Conservation (phyloP, 805 yeast species). For the Naumovozyma castellii region DNA sequence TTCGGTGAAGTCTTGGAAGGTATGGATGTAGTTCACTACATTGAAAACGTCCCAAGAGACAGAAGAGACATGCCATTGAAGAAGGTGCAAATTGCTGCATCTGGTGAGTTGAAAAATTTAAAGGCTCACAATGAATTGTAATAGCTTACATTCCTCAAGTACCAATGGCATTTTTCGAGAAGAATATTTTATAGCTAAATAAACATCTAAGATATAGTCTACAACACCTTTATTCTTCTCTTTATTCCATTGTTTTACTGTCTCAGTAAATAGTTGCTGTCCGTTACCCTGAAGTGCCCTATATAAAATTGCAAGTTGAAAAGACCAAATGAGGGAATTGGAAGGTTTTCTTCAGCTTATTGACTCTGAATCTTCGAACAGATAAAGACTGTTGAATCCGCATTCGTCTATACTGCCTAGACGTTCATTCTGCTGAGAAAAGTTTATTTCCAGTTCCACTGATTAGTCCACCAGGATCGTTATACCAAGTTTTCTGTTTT, state of each 20-base stretch:
- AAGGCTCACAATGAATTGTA: conserved; percentile 2
- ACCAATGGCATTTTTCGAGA: too few species aligned
- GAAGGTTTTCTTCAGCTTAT: neutral
- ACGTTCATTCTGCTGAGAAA: neutral
- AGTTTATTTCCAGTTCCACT: neutral
- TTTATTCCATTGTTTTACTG: too few species aligned
- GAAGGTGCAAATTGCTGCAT: conserved; percentile 52
- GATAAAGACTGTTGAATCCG: neutral
- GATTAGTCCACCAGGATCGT: neutral
- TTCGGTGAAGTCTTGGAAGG: conserved; percentile 92
- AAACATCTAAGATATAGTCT: too few species aligned
- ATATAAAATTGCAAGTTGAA: neutral
- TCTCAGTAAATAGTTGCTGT: too few species aligned
- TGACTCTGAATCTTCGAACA: neutral
- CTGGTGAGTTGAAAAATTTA: conserved; percentile 46
- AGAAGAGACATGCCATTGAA: conserved; percentile 64
- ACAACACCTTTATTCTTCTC: too few species aligned
- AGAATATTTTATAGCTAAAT: too few species aligned
- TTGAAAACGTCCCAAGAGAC: conserved; percentile 64
- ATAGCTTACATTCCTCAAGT: too few species aligned
- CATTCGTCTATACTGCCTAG: neutral
- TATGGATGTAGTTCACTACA: conserved; percentile 64
- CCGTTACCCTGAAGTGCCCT: neutral
- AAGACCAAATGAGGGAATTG: neutral
- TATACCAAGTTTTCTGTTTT: neutral